Base-by-base conservation (phyloP, 2,329 filamentous ascomycete genomes). In the Hymenoscyphus scutula region DNA sequence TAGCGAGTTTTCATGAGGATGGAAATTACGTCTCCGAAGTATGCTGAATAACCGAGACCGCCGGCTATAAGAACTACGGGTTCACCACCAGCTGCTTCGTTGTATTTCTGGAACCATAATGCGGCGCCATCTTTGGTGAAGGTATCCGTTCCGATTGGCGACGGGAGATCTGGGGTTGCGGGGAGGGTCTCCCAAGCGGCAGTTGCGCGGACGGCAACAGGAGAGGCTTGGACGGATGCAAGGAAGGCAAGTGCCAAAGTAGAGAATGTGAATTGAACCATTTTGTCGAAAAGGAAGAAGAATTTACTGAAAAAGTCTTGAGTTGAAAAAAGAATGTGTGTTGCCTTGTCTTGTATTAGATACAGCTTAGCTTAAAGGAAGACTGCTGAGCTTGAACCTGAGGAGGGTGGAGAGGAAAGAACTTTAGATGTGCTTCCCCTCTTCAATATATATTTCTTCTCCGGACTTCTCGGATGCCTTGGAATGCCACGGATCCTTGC, bases 91-190 rank as follows among this genome's bases (percentile, higher is more conserved):
- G 72, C 70, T 7, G 69, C 55, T 32, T 75, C 70, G 60, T 77
- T 78, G 71, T 78, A 79, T 67, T 76, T 74, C 63, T 77, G 76
- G 68, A 72, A 74, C 77, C 77, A 79, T 23, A 79, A 74, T 7
- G 77, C 67, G 10, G 74, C 77, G 48, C 75, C 74, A 62, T 78
- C 77, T 66, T 77, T 71, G 10, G 19, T 51, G 11, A 68, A 71
- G 5, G 68, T 71, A 2, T 64, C 63, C 3, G 67, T 71, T 60
- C 63, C 71, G 65, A 77, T 72, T n/a, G 74, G 75, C 0, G 69
- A 60, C 17, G 77, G 77, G 2, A 79, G 71, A 0, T 68, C 64
- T 29, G 77, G 77, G 0, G 77, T 79, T 0, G 73, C 38, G 1
- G 77, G 77, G 1, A 79, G 74, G 2, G 73, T 76, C n/a, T 41